Evolutionary conservation across 73 alveolate species (phyloP).

Genomic region (Symbiodinium pilosum): DNA sequence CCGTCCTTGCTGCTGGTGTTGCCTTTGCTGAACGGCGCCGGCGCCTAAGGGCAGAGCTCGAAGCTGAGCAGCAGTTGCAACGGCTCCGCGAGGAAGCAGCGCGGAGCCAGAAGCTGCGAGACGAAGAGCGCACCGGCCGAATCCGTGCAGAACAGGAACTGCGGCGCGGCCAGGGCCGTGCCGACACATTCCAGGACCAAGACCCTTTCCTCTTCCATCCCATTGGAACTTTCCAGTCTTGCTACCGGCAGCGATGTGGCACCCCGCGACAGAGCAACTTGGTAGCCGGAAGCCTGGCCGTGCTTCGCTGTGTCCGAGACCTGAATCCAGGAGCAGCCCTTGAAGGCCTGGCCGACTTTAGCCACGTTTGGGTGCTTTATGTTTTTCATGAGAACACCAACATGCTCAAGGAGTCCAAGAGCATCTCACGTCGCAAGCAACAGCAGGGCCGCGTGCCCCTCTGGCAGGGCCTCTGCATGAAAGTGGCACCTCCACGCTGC

Average conservation of each 20-base stretch:
- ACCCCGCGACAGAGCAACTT: conserved; percentile 93
- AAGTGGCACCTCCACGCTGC: conserved; percentile 90
- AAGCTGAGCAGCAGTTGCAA: too few relatives aligned
- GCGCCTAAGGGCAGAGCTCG: neutral
- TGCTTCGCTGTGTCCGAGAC: conserved; percentile 60
- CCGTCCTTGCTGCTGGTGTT: neutral
- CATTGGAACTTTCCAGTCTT: conserved; percentile 64
- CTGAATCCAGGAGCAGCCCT: conserved; percentile 87
- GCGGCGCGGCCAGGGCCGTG: conserved; percentile 14
- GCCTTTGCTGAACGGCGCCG: neutral
- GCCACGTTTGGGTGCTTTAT: conserved; percentile 94
- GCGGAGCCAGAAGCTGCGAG: conserved; percentile 37
- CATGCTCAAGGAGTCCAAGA: conserved; percentile 60
- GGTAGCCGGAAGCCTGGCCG: conserved; percentile 39
- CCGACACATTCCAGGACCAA: neutral
- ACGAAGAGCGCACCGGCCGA: conserved; percentile 81
- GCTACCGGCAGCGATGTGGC: conserved; percentile 87
- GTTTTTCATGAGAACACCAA: conserved; percentile 92
- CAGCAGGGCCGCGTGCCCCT: conserved; percentile 74
- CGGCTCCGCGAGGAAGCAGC: neutral
- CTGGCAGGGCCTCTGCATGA: conserved; percentile 93
- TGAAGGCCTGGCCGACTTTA: conserved; percentile 56
- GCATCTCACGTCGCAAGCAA: conserved; percentile 34
- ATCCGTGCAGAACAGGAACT: conserved; percentile 90
- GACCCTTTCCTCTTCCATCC: conserved; percentile 18